phyloP scores from a whole-genome alignment of 148 eudicot species.

The Vaccinium macrocarpon region DNA sequence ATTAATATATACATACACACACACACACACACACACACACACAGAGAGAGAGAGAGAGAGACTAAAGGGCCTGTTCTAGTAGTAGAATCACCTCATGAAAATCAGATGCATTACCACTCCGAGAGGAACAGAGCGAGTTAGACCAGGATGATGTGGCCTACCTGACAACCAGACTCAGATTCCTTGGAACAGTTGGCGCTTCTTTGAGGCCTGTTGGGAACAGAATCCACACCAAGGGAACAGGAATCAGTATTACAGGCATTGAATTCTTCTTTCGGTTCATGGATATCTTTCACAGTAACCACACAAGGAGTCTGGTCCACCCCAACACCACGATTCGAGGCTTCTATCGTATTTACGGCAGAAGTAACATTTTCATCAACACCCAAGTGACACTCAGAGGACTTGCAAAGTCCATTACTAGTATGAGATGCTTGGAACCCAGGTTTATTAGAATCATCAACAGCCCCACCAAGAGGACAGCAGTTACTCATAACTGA shows the following conservation, averaged over 20 bases:
- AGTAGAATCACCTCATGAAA: constrained; percentile 30
- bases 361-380: background rate
- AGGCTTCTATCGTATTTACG: background rate
- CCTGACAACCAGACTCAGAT: constrained; percentile 21
- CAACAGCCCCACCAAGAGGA: background rate
- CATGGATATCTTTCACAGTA: background rate
- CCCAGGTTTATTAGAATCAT: background rate
- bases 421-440: background rate
- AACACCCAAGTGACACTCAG: background rate
- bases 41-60: background rate
- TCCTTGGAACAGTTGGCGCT: background rate
- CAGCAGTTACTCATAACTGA: background rate
- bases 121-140: constrained; percentile 14
- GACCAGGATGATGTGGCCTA: constrained; percentile 17
- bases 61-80: background rate
- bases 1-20: too few relatives aligned
- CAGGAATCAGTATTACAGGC: constrained; percentile 8
- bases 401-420: background rate
- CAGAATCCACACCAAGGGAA: constrained; percentile 1
- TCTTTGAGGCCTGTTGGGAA: constrained; percentile 12
- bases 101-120: constrained; percentile 17
- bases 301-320: constrained; percentile 2
- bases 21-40: background rate
- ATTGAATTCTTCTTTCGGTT: background rate
- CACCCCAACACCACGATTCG: constrained; percentile 3